phyloP scores from a whole-genome alignment of 148 eudicot species.

The Chenopodium berlandieri region DNA sequence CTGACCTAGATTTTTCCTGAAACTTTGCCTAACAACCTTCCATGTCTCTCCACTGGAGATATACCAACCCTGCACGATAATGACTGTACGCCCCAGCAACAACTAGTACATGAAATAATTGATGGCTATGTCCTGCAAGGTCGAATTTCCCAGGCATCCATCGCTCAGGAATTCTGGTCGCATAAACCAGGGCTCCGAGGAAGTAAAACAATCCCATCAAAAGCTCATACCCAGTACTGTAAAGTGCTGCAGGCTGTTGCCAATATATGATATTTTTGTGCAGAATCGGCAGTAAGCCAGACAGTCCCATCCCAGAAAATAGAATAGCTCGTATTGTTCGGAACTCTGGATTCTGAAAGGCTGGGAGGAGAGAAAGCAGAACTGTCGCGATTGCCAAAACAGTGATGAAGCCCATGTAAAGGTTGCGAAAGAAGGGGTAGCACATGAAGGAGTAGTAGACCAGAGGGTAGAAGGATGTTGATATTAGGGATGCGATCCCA shows the following conservation, averaged over 20 bases:
- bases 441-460: constrained; percentile 99
- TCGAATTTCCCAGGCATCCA: constrained; percentile 99
- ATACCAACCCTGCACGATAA: constrained; percentile 76
- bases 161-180: constrained; percentile 74
- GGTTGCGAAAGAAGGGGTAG: constrained; percentile 75
- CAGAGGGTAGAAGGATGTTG: constrained; percentile 89
- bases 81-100: constrained; percentile 94
- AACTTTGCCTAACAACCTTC: constrained; percentile 53
- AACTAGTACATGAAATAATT: constrained; percentile 80
- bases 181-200: constrained; percentile 76
- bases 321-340: constrained; percentile 56
- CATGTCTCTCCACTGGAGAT: constrained; percentile 85
- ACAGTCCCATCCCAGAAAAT: constrained; percentile 82
- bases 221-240: constrained; percentile 78
- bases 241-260: constrained; percentile 72
- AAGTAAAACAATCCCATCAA: constrained; percentile 84
- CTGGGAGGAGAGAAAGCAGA: constrained; percentile 68
- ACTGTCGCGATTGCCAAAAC: constrained; percentile 61
- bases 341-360: constrained; percentile 67
- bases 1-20: neutral
- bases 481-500: constrained; percentile 86
- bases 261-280: constrained; percentile 75
- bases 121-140: constrained; percentile 91
- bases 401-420: constrained; percentile 85
- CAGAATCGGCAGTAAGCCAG: constrained; percentile 64